Conservation (phyloP, 78 protist species). For the Dictyostelium brefeldianum region DNA sequence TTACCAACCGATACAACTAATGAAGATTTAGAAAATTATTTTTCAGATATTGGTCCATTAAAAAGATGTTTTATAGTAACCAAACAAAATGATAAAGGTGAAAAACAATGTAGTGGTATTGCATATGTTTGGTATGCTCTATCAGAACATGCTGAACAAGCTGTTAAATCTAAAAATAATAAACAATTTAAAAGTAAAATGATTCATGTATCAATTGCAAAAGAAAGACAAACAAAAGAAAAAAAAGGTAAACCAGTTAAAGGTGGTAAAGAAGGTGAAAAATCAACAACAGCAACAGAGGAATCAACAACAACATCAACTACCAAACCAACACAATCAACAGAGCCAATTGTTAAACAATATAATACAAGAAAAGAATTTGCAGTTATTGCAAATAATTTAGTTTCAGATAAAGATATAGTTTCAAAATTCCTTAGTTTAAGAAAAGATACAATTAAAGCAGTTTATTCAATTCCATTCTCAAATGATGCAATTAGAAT, state of each 20-base stretch:
- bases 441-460: slow-evolving; percentile 6
- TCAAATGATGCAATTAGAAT: slow-evolving; percentile 52
- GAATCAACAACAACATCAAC: neutral
- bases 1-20: slow-evolving; percentile 38
- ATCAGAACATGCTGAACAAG: slow-evolving; percentile 50
- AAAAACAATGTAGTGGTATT: slow-evolving; percentile 37
- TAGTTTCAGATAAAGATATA: neutral
- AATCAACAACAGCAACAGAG: neutral
- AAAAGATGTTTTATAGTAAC: slow-evolving; percentile 51
- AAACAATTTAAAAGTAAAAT: slow-evolving; percentile 8
- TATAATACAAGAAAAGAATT: slow-evolving; percentile 2
- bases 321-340: neutral
- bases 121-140: slow-evolving; percentile 63
- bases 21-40: slow-evolving; percentile 52
- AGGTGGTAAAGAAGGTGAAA: neutral
- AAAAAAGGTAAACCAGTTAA: neutral
- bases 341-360: neutral
- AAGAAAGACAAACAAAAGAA: slow-evolving; percentile 3
- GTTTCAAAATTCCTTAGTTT: slow-evolving; percentile 3
- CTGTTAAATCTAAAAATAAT: slow-evolving; percentile 31
- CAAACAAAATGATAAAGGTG: slow-evolving; percentile 11
- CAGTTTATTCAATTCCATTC: slow-evolving; percentile 28
- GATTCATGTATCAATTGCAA: slow-evolving; percentile 36
- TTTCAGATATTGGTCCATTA: slow-evolving; percentile 64
- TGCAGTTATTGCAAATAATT: slow-evolving; percentile 21